A percentile compares a stretch with the other conserved stretches of the same genome.
phyloP scores from a whole-genome alignment of 2,329 filamentous ascomycete genomes.

The Alternaria rosae region DNA sequence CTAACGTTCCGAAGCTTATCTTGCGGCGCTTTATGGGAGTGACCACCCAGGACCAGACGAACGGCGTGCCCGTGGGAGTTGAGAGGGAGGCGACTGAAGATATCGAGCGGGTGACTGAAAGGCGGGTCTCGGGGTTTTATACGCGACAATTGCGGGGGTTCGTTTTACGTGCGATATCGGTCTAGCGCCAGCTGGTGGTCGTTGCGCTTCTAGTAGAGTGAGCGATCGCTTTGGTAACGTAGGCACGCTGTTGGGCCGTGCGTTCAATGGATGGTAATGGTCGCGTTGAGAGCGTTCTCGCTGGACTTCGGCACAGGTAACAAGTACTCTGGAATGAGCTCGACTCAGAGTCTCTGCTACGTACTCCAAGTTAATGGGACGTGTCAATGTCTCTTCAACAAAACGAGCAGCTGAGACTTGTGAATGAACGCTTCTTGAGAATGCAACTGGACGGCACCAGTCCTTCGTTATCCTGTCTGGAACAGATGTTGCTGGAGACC shows the following conservation, averaged over 20 bases:
- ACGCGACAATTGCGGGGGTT: conserved; percentile 2
- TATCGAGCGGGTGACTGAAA: neutral
- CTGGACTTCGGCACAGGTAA: neutral
- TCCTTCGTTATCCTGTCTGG: neutral
- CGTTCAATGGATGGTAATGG: neutral
- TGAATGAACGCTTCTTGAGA: neutral
- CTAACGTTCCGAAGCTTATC: neutral
- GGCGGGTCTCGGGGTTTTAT: conserved; percentile 1
- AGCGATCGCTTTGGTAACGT: conserved; percentile 9
- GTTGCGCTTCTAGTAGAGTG: conserved; percentile 9
- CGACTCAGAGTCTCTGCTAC: conserved; percentile 10
- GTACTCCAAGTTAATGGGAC: conserved; percentile 31
- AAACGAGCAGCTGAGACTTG: neutral
- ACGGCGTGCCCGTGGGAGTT: neutral
- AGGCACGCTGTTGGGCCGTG: conserved; percentile 10
- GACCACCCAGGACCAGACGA: neutral
- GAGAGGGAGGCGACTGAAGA: neutral
- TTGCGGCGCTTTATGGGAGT: neutral
- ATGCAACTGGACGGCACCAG: neutral
- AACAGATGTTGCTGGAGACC: no score
- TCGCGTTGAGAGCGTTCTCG: conserved; percentile 1
- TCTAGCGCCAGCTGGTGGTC: conserved; percentile 7
- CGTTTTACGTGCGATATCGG: neutral
- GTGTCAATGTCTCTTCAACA: conserved; percentile 3
- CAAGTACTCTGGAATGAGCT: neutral